Percentiles rank a stretch among this genome's conserved stretches.
phyloP scores from a whole-genome alignment of 495 filamentous ascomycete species.

The Neurospora tetrasperma region DNA sequence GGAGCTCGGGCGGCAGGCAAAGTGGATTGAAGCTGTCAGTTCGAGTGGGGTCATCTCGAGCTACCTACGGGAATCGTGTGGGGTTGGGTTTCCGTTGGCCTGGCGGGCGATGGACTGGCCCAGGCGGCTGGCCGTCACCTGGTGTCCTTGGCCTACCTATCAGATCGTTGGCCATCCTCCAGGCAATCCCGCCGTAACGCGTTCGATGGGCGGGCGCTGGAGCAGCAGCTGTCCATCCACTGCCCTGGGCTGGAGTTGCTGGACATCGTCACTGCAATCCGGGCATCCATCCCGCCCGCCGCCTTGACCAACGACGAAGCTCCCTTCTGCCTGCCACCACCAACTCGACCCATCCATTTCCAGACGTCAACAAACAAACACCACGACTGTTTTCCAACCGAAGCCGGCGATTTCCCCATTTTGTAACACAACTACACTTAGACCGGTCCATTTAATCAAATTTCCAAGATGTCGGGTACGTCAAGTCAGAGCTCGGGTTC shows the following conservation, averaged over 20 bases:
- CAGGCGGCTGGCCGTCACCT: background rate
- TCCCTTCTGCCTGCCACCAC: constrained; percentile 16
- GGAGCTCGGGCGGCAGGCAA: background rate
- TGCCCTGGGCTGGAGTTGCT: background rate
- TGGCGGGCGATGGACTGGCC: background rate
- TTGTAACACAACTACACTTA: background rate
- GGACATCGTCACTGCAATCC: background rate
- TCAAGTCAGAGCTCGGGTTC: constrained; percentile 14
- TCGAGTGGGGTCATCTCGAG: constrained; percentile 5
- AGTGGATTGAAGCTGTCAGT: constrained; percentile 7
- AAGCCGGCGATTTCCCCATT: background rate
- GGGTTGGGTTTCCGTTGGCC: background rate
- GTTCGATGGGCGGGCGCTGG: constrained; percentile 18
- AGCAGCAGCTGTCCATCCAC: constrained; percentile 12
- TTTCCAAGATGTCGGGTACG: constrained; percentile 37
- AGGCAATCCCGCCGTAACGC: constrained; percentile 33
- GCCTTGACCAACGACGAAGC: constrained; percentile 20
- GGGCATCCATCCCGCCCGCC: background rate
- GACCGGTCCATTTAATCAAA: constrained; percentile 4
- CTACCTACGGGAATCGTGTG: background rate
- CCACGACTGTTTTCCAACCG: background rate
- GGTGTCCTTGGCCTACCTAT: constrained; percentile 2
- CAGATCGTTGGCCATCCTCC: constrained; percentile 20
- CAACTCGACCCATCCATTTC: constrained; percentile 4
- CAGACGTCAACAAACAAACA: constrained; percentile 1